Conservation (phyloP, 805 yeast genomes). For the Ogataea minuta region DNA sequence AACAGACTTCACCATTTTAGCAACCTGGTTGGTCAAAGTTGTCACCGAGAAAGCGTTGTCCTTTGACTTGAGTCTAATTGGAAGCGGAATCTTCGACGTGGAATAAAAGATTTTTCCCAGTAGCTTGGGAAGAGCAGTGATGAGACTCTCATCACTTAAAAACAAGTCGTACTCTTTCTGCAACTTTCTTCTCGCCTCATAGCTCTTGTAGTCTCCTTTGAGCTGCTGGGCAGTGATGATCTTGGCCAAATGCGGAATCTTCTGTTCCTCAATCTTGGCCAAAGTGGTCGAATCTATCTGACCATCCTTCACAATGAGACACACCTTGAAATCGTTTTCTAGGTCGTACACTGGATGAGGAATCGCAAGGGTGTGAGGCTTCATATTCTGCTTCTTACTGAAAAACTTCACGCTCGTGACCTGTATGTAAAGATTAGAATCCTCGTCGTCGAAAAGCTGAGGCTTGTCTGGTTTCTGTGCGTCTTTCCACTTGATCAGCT, state of each 20-base stretch:
- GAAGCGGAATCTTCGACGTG: constrained; percentile 61
- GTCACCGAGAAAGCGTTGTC: constrained; percentile 38
- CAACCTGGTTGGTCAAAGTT: constrained; percentile 57
- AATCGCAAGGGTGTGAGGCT: constrained; percentile 50
- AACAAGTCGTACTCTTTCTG: constrained; percentile 68
- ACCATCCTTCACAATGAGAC: constrained; percentile 68
- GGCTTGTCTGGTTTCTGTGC: constrained; percentile 35
- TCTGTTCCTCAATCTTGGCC: constrained; percentile 44
- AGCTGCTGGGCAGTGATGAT: constrained; percentile 72
- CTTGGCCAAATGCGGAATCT: constrained; percentile 45
- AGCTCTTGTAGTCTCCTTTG: constrained; percentile 84
- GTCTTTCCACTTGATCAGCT: constrained; percentile 59
- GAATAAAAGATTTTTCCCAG: constrained; percentile 78
- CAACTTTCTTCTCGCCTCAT: constrained; percentile 80
- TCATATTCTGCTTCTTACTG: constrained; percentile 55
- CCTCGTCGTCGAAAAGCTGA: constrained; percentile 60
- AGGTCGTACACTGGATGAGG: constrained; percentile 45
- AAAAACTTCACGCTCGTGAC: constrained; percentile 65
- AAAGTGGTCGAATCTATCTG: constrained; percentile 44
- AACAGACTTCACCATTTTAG: constrained; percentile 56
- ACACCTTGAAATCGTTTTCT: constrained; percentile 49
- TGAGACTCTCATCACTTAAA: constrained; percentile 78
- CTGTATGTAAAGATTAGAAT: constrained; percentile 55
- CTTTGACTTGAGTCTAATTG: constrained; percentile 47
- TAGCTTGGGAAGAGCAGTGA: constrained; percentile 76